phyloP scores from a whole-genome alignment of 2,329 filamentous ascomycete species.

The Diaporthe humulicola region DNA sequence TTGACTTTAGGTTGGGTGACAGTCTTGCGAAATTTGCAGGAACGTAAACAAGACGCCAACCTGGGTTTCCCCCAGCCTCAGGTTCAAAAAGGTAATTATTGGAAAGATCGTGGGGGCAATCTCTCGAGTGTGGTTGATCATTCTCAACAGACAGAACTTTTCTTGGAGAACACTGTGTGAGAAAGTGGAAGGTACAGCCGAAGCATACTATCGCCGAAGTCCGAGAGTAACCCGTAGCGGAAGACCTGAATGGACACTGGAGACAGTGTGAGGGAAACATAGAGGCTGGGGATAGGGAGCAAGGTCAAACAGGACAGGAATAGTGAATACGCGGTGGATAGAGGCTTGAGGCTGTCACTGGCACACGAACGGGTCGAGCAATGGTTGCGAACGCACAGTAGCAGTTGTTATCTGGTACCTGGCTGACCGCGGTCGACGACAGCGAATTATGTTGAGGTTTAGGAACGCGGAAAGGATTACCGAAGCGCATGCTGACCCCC shows the following conservation, averaged over 20 bases:
- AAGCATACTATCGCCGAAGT: neutral
- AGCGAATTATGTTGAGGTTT: neutral
- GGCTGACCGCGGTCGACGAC: neutral
- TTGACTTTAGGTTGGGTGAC: neutral
- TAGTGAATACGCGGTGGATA: neutral
- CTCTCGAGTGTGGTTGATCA: neutral
- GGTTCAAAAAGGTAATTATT: neutral
- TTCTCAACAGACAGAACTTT: neutral
- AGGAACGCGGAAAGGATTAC: slow-evolving; percentile 13
- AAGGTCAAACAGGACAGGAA: neutral
- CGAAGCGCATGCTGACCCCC: neutral
- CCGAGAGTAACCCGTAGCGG: neutral
- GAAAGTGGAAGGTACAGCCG: neutral
- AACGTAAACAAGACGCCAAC: neutral
- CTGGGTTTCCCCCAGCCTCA: neutral
- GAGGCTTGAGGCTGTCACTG: neutral
- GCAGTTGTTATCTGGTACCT: neutral
- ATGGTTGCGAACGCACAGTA: neutral
- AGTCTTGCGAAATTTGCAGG: too few relatives aligned
- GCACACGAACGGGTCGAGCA: neutral
- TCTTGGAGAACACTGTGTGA: neutral
- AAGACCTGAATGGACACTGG: neutral
- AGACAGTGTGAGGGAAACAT: neutral
- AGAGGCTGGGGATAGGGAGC: neutral
- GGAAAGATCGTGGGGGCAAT: neutral